Base-by-base conservation (phyloP, 305 asterid species). In the Solanum chacoense region DNA sequence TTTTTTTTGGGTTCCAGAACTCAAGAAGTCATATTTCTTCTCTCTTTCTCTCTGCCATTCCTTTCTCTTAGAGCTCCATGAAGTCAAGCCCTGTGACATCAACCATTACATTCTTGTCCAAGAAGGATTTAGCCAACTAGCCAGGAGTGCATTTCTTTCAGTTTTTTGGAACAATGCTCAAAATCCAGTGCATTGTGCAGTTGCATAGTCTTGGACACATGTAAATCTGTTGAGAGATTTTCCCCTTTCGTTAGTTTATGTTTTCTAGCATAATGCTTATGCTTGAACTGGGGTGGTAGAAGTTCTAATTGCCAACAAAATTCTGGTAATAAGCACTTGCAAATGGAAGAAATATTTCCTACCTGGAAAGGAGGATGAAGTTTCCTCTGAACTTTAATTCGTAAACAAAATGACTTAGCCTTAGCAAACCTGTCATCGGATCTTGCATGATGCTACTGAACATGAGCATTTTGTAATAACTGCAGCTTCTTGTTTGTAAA, bases 21-120 rank as follows among this genome's bases (percentile, higher is more conserved):
- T 37, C 63, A 36, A 78, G 22, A 78, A 37, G 8, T 37, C 5
- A 1, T 35, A 22, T 35, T 76, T 75, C 45, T 11, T 67, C 31
- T 65, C 14, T 76, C 10, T 72, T 7, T 72, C 18, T 78, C 22
- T 24, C 85, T 79, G 24, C 36, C 67, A 12, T 40, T 38, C 35
- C 11, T 14, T 40, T 79, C 14, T 26, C 36, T 14, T 79, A 79
- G 31, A 40, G 65, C 67, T 79, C 24, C 29, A 79, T 26, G 84
- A 77, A n/a, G 32, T 36, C 59, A n/a, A 78, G 37, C 31, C n/a
- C 22, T 78, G 12, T 78, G 59, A 78, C n/a, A 11, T 78, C 7
- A 37, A n/a, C 34, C 84, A n/a, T 93, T 31, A 93, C 94, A 0
- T 94, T 95, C 42, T 92, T 92, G 85, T 92, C 96, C 3, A 31